These are phyloP conservation scores for Lipomyces japonicus DNA, from an alignment of 805 yeast genomes.

Conservation along the genomic window DNA sequence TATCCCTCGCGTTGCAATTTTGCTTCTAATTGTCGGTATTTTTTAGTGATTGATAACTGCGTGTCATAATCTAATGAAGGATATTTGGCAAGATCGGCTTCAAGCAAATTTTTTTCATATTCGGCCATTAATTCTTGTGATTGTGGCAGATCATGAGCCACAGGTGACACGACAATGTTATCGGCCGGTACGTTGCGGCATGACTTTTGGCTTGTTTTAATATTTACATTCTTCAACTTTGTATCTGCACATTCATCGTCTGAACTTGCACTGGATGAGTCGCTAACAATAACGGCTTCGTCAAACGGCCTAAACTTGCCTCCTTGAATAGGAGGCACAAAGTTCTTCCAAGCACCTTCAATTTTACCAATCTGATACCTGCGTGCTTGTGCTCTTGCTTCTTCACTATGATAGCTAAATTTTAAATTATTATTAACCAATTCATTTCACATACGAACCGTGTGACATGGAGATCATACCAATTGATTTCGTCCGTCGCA, in stretches of 20 bases:
- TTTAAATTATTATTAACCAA: background rate
- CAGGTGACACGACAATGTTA: slow-evolving; percentile 27
- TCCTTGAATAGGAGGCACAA: slow-evolving; percentile 88
- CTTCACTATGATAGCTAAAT: slow-evolving; percentile 56
- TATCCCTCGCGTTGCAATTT: slow-evolving; percentile 53
- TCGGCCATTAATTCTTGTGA: slow-evolving; percentile 45
- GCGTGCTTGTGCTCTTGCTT: slow-evolving; percentile 50
- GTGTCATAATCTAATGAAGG: slow-evolving; percentile 69
- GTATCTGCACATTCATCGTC: background rate
- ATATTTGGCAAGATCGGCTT: slow-evolving; percentile 50
- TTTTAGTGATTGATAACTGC: slow-evolving; percentile 53
- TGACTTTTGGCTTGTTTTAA: background rate
- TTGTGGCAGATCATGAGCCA: slow-evolving; percentile 10
- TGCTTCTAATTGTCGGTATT: slow-evolving; percentile 60
- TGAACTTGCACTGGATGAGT: slow-evolving; percentile 6
- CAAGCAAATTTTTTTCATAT: slow-evolving; percentile 56
- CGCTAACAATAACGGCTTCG: slow-evolving; percentile 9
- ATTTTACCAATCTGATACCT: slow-evolving; percentile 64
- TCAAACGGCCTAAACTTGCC: slow-evolving; percentile 43
- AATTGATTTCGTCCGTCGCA: slow-evolving; percentile 87
- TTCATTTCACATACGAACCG: background rate
- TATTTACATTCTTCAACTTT: background rate
- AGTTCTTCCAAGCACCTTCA: slow-evolving; percentile 62
- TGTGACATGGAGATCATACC: slow-evolving; percentile 32
- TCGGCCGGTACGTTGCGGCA: background rate